phyloP scores from a whole-genome alignment of 805 yeast species.

The Kluyveromyces aestuarii region DNA sequence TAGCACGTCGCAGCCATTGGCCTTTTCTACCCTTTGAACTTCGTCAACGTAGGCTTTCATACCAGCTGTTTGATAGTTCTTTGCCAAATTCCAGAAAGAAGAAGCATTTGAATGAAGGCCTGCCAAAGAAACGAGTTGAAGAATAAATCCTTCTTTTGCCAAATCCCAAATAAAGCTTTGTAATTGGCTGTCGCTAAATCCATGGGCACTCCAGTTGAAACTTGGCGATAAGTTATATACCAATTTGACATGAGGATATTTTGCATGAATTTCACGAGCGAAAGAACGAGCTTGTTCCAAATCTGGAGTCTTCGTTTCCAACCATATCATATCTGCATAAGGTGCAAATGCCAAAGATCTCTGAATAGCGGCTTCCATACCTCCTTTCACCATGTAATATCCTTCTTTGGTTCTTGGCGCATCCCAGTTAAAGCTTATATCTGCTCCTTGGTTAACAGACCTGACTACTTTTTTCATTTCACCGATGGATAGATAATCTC shows the following conservation, averaged over 20 bases:
- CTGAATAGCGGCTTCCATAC: constrained; percentile 46
- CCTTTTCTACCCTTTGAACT: constrained; percentile 41
- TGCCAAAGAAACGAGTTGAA: constrained; percentile 53
- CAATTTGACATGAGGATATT: constrained; percentile 43
- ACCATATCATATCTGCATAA: constrained; percentile 51
- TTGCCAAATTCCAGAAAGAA: constrained; percentile 42
- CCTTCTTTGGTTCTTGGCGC: constrained; percentile 53
- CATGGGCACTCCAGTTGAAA: constrained; percentile 53
- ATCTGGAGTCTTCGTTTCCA: constrained; percentile 54
- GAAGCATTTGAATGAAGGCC: constrained; percentile 48
- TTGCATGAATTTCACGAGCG: constrained; percentile 37
- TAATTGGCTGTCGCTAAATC: constrained; percentile 39
- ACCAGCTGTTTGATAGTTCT: constrained; percentile 41
- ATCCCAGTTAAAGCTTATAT: constrained; percentile 47
- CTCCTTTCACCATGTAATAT: constrained; percentile 39
- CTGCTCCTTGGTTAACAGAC: constrained; percentile 24
- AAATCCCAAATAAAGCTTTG: constrained; percentile 43
- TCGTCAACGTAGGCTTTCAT: constrained; percentile 50
- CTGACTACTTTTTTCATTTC: constrained; percentile 16
- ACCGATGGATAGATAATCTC: constrained; percentile 18
- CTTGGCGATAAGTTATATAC: constrained; percentile 55
- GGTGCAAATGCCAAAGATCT: constrained; percentile 49
- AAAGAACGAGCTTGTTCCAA: constrained; percentile 40
- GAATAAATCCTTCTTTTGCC: constrained; percentile 47
- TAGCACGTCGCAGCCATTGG: constrained; percentile 39